These are phyloP conservation scores for Aureoboletus auriporus DNA, from an alignment of 768 basidiomycete genomes.

Conservation along the genomic window DNA sequence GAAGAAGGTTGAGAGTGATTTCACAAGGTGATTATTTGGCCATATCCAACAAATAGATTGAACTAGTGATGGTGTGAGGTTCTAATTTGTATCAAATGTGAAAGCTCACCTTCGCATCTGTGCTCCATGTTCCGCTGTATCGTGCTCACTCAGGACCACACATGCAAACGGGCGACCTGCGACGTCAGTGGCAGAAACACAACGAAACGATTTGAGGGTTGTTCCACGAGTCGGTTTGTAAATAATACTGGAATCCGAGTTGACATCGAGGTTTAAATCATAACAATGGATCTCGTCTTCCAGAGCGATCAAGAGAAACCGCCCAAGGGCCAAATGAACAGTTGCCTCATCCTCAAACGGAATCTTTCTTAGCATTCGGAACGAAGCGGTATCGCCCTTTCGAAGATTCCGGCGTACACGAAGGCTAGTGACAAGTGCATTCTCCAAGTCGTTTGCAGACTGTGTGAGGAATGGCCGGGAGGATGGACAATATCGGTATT, in stretches of 20 bases:
- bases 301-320: conserved; percentile 13
- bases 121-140: no score
- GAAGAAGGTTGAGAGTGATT: not conserved
- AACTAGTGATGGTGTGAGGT: not conserved
- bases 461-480: conserved; percentile 16
- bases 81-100: not conserved
- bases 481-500: conserved; percentile 8
- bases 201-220: conserved; percentile 1
- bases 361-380: not conserved
- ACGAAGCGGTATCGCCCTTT: no score
- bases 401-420: conserved; percentile 6
- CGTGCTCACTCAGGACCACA: conserved; percentile 7
- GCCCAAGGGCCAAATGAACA: conserved; percentile 10
- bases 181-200: conserved; percentile 9
- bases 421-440: conserved; percentile 5
- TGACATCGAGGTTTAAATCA: conserved; percentile 2
- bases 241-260: conserved; percentile 5
- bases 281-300: conserved; percentile 11
- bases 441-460: conserved; percentile 12
- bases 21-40: no score
- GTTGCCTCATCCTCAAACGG: conserved; percentile 1
- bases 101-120: conserved; percentile 4
- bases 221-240: conserved; percentile 1
- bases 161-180: conserved; percentile 16
- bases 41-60: not conserved